phyloP scores from a whole-genome alignment of 1,139 yeast species.

The Saccharomyces hybrid region DNA sequence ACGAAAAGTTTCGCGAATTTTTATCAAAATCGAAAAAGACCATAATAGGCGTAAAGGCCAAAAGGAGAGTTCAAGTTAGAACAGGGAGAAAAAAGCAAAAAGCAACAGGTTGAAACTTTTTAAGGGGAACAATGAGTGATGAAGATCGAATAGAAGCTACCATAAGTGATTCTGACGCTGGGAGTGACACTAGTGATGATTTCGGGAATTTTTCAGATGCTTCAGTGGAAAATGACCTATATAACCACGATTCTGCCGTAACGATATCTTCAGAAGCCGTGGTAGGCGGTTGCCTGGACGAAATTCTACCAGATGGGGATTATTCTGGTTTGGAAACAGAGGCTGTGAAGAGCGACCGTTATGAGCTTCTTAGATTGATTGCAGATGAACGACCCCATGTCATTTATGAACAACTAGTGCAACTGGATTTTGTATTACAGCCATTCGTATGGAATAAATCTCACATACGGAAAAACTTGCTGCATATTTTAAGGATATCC shows the following conservation, averaged over 20 bases:
- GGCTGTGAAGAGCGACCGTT: not conserved
- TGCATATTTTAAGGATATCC: conserved; percentile 22
- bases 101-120: not conserved
- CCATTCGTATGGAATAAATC: conserved; percentile 28
- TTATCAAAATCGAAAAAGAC: not conserved
- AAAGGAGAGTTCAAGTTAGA: not conserved
- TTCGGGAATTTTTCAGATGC: conserved; percentile 32
- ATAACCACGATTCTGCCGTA: not conserved
- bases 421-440: conserved; percentile 14
- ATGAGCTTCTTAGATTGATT: conserved; percentile 15
- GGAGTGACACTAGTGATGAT: conserved; percentile 19
- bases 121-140: not conserved
- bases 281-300: conserved; percentile 1
- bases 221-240: conserved; percentile 15
- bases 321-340: not conserved
- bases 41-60: not conserved
- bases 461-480: conserved; percentile 17
- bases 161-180: conserved; percentile 6
- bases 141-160: not conserved
- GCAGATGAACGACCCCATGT: conserved; percentile 25
- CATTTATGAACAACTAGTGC: conserved; percentile 27
- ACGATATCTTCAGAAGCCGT: conserved; percentile 1
- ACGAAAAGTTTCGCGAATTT: not conserved
- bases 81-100: not conserved
- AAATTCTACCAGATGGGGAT: conserved; percentile 3